These are phyloP conservation scores for Coemansia sp. DNA, from an alignment of 192 early-diverging fungal species.

Conservation along the genomic window DNA sequence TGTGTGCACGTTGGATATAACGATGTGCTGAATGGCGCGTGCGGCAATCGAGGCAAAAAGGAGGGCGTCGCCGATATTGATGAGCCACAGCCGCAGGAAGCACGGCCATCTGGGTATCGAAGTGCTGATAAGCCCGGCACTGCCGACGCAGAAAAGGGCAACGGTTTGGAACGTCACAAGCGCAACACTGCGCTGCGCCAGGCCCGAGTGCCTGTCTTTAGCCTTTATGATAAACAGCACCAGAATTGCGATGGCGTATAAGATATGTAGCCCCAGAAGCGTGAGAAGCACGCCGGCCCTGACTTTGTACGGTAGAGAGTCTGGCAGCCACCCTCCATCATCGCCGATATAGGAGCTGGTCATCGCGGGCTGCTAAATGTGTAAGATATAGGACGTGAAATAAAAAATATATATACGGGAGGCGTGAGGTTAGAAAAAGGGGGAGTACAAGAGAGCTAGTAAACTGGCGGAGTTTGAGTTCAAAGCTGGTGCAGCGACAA, in stretches of 20 bases:
- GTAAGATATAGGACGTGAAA: neutral
- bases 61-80: slow-evolving; percentile 29
- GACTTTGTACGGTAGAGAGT: slow-evolving; percentile 29
- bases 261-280: slow-evolving; percentile 23
- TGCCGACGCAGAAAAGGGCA: slow-evolving; percentile 29
- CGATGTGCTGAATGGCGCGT: slow-evolving; percentile 39
- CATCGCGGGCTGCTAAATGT: neutral
- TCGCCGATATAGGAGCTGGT: neutral
- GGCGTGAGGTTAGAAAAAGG: neutral
- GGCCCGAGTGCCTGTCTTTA: slow-evolving; percentile 48
- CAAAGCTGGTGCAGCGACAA: neutral
- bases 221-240: slow-evolving; percentile 46
- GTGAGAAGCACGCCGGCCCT: slow-evolving; percentile 31
- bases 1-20: slow-evolving; percentile 44
- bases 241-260: slow-evolving; percentile 31
- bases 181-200: slow-evolving; percentile 27
- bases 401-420: slow-evolving; percentile 9
- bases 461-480: neutral
- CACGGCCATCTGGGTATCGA: slow-evolving; percentile 38
- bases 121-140: slow-evolving; percentile 31
- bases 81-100: slow-evolving; percentile 42
- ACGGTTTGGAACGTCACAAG: slow-evolving; percentile 29
- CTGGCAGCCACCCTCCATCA: slow-evolving; percentile 16
- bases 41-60: slow-evolving; percentile 30
- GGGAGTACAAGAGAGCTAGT: neutral